Conservation (phyloP, 192 early-diverging fungal species). For the Entophlyctis luteolus region DNA sequence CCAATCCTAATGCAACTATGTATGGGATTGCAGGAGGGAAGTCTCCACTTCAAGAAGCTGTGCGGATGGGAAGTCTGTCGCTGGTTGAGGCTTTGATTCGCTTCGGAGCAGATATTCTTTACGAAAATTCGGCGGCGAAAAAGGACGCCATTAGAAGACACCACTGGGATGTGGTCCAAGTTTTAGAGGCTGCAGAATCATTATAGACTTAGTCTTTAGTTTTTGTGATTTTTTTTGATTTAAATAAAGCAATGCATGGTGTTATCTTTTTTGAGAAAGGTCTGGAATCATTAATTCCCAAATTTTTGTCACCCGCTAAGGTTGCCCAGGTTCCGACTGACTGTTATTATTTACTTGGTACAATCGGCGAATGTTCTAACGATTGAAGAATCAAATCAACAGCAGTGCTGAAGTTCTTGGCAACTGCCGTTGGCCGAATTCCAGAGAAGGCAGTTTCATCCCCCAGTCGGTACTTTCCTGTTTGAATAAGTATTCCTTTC, state of each 20-base stretch:
- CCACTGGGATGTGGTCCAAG: not conserved
- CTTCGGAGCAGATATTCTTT: not conserved
- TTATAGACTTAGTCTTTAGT: too few species aligned
- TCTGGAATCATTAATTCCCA: too few species aligned
- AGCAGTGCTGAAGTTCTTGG: slow-evolving; percentile 62
- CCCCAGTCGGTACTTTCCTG: slow-evolving; percentile 75
- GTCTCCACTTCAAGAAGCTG: not conserved
- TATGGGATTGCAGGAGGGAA: not conserved
- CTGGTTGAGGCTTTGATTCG: not conserved
- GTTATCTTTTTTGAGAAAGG: too few species aligned
- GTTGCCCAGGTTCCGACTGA: too few species aligned
- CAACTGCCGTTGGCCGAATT: slow-evolving; percentile 47
- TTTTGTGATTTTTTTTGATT: too few species aligned
- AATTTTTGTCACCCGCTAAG: too few species aligned
- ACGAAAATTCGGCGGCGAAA: slow-evolving; percentile 1
- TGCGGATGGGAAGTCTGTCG: not conserved
- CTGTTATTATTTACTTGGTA: too few species aligned
- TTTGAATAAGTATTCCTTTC: slow-evolving; percentile 52
- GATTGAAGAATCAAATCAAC: slow-evolving; percentile 60
- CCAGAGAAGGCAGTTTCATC: slow-evolving; percentile 59
- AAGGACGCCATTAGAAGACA: not conserved
- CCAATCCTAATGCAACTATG: slow-evolving; percentile 2
- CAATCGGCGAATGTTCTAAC: too few species aligned
- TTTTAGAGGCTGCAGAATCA: slow-evolving; percentile 9
- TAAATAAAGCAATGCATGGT: too few species aligned